These are phyloP conservation scores for Candida sp. DNA, from an alignment of 1,139 yeast species.

Conservation along the genomic window DNA sequence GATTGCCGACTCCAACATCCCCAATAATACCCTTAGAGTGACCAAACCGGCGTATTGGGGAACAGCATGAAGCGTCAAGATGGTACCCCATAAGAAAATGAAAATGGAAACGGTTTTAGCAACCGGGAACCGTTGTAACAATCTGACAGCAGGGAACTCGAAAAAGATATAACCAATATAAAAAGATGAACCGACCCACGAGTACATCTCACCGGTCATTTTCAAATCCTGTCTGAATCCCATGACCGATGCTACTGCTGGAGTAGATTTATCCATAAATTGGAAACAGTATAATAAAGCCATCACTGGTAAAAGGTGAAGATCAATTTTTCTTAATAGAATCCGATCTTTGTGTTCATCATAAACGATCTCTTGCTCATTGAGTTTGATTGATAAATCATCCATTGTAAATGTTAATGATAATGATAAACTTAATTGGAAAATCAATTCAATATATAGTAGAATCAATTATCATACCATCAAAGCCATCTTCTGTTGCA, in stretches of 20 bases:
- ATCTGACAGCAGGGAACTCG: conserved; percentile 41
- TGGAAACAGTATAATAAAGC: conserved; percentile 55
- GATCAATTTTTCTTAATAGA: conserved; percentile 46
- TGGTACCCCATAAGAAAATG: conserved; percentile 27
- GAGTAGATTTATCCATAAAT: conserved; percentile 63
- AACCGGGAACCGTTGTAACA: conserved; percentile 36
- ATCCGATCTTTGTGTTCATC: conserved; percentile 14
- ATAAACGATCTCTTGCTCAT: conserved; percentile 12
- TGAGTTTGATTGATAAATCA: conserved; percentile 4
- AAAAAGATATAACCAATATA: conserved; percentile 51
- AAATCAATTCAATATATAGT: neutral
- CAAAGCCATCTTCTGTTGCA: neutral
- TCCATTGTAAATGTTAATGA: neutral
- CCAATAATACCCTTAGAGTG: conserved; percentile 36
- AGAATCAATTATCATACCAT: neutral
- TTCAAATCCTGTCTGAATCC: conserved; percentile 48
- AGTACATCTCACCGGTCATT: conserved; percentile 50
- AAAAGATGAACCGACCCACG: conserved; percentile 57
- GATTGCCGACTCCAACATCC: conserved; percentile 50
- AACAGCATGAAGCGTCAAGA: conserved; percentile 24
- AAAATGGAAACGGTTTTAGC: conserved; percentile 21
- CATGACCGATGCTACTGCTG: conserved; percentile 57
- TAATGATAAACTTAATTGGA: neutral
- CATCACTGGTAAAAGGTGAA: conserved; percentile 52
- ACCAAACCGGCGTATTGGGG: conserved; percentile 28